Evolutionary conservation across 495 filamentous ascomycete species (phyloP).

Genomic region (Ascobolus immersus): DNA sequence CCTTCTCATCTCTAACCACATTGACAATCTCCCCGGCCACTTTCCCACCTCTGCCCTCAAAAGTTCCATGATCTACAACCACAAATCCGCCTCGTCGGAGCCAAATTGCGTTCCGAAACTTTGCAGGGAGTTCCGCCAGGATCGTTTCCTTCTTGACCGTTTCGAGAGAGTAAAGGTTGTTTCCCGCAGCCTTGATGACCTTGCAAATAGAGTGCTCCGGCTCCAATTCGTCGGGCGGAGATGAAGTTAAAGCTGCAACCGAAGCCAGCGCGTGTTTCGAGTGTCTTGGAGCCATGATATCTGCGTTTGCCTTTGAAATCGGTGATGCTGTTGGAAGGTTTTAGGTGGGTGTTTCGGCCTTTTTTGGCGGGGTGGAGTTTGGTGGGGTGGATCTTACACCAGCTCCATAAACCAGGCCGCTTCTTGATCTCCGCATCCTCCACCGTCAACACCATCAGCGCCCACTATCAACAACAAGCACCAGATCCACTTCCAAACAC

Average conservation of each 20-base stretch:
- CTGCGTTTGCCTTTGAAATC: no score
- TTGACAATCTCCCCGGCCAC: constrained; percentile 77
- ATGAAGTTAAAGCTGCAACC: constrained; percentile 23
- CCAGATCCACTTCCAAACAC: no score
- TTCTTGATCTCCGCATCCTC: no score
- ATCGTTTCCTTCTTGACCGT: constrained; percentile 24
- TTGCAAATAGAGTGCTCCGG: constrained; percentile 42
- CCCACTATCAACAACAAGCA: no score
- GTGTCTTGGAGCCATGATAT: no score
- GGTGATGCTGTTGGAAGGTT: no score
- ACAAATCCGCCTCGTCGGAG: constrained; percentile 71
- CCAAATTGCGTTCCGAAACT: constrained; percentile 78
- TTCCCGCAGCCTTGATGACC: constrained; percentile 58
- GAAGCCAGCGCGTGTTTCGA: constrained; percentile 8
- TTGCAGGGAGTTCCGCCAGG: constrained; percentile 50
- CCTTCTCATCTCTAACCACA: constrained; percentile 70
- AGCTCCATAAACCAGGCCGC: no score
- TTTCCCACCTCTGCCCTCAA: constrained; percentile 33
- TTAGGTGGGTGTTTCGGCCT: no score
- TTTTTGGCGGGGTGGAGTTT: no score
- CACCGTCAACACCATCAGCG: no score
- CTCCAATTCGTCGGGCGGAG: constrained; percentile 42
- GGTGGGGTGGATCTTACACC: no score
- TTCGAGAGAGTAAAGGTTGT: constrained; percentile 43
- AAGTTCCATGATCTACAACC: constrained; percentile 43